Conservation (phyloP, 495 filamentous ascomycete genomes). For the Neurospora sublineolata region DNA sequence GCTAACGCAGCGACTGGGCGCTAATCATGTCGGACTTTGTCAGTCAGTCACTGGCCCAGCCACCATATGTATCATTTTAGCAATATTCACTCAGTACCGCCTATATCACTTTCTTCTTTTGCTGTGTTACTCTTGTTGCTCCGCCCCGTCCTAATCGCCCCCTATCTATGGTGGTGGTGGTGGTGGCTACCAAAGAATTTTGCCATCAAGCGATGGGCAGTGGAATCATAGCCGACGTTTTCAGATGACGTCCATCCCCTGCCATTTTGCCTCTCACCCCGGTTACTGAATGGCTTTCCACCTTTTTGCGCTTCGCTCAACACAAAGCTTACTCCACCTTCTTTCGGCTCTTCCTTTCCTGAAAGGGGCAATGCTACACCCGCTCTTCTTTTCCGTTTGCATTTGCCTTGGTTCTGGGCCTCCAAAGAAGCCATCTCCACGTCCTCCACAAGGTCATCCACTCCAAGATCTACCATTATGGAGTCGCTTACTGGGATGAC, state of each 20-base stretch:
- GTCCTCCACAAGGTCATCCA: neutral
- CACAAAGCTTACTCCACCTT: neutral
- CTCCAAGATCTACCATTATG: neutral
- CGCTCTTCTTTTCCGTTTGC: neutral
- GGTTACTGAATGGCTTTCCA: neutral
- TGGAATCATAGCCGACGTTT: neutral
- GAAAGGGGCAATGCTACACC: neutral
- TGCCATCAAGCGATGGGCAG: neutral
- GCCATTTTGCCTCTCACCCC: neutral
- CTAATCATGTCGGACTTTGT: neutral
- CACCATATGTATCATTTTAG: neutral
- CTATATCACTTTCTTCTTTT: neutral
- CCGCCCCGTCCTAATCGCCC: neutral
- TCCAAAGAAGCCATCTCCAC: neutral
- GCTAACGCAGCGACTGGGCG: neutral
- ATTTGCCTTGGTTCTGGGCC: neutral
- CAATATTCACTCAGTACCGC: neutral
- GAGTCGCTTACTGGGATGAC: neutral
- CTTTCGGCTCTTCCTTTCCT: neutral
- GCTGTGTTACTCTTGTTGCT: neutral
- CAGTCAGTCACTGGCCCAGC: neutral
- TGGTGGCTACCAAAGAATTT: neutral
- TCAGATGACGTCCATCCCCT: neutral
- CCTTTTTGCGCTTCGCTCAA: neutral
- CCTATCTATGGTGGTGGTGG: neutral